phyloP scores from a whole-genome alignment of 805 yeast genomes.

The Ogataea paraovalis region DNA sequence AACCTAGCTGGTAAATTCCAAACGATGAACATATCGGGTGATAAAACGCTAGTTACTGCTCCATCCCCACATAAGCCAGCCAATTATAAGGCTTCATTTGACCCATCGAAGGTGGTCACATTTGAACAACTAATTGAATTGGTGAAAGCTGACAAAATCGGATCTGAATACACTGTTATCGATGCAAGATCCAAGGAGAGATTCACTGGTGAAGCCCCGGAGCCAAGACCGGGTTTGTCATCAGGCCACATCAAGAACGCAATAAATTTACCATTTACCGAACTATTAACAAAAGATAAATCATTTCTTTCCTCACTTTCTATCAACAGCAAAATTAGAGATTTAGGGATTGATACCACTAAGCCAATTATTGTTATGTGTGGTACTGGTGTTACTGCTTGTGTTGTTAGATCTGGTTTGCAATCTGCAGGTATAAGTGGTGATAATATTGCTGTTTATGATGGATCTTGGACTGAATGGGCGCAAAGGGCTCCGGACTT shows the following conservation, averaged over 20 bases:
- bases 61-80: constrained; percentile 24
- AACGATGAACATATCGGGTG: constrained; percentile 20
- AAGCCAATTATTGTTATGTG: constrained; percentile 84
- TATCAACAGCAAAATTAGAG: constrained; percentile 44
- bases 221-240: constrained; percentile 83
- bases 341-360: constrained; percentile 34
- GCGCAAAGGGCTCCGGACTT: constrained; percentile 66
- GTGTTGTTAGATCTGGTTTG: constrained; percentile 74
- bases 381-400: constrained; percentile 96
- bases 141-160: constrained; percentile 45
- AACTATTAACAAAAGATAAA: constrained; percentile 48
- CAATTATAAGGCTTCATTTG: constrained; percentile 35
- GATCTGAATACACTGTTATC: constrained; percentile 48
- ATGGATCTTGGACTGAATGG: constrained; percentile 92
- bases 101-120: constrained; percentile 49
- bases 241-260: constrained; percentile 91
- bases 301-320: constrained; percentile 46
- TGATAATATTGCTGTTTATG: constrained; percentile 57
- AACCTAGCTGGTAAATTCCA: constrained; percentile 22
- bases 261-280: constrained; percentile 67
- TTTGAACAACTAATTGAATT: constrained; percentile 65
- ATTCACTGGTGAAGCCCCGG: constrained; percentile 76
- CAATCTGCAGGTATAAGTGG: constrained; percentile 47
- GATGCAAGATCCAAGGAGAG: constrained; percentile 82
- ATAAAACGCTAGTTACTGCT: constrained; percentile 14